Evolutionary conservation across 83 land plant genomes (phyloP), one percentile per base, ranked within the genome.

Genomic region (Picea abies): DNA sequence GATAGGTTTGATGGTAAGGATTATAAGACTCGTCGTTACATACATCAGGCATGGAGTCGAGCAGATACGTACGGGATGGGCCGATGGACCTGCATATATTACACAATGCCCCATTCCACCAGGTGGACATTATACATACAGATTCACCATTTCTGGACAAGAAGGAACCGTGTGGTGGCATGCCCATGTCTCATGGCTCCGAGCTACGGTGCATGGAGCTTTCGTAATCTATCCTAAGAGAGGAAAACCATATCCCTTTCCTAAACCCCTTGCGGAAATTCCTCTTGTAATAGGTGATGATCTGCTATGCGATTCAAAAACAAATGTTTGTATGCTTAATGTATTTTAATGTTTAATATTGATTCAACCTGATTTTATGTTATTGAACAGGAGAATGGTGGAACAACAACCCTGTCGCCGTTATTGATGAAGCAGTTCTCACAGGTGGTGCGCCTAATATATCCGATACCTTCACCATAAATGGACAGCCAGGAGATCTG

Each of bases 91-190:
- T 0, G 84, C 16, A 6, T 84, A 84, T n/a, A 35, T 84, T 35
- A 84, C 86, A 35, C 86, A 84, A 25, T 84, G 84, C 25, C 86
- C 86, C 52, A 81, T 84, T 10, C 84, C 71, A 60, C 32, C 84
- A 49, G 83, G 83, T 4, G 63, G 39, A 1, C 49, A 20, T 14
- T 84, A 23, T 32, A 69, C 76, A 19, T 14, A 82, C 17, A 58
- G 29, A 14, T 84, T 84, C 76, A 82, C 20, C 4, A 70, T 84
- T 39, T 47, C 16, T 49, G 67, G 16, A 19, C 86, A 84, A 7
- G 29, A 73, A 60, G 86, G 86, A 6, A 84, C 86, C 0, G 85
- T 80, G 78, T 66, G 49, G 56, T 80, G 82, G 82, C 82, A 80
- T 80, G 78, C 82, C 25, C 83, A 82, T 72, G 44, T 17, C 17